A percentile compares a stretch with the other conserved stretches of the same genome.
These are phyloP conservation scores for Daldinia caldariorum DNA, from an alignment of 495 filamentous ascomycete genomes.

Conservation along the genomic window DNA sequence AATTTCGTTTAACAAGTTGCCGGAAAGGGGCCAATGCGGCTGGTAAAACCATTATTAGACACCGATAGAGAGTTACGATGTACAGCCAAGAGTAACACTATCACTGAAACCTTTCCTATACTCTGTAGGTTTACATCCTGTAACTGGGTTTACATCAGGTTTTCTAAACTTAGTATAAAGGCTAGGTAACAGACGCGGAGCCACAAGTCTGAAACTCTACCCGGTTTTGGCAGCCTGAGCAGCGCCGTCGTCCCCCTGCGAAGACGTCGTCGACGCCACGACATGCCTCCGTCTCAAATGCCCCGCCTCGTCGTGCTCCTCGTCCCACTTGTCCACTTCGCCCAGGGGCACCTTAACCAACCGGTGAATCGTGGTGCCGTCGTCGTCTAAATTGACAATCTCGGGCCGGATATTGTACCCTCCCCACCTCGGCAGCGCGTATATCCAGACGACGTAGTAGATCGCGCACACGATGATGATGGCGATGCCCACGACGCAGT, in stretches of 20 bases:
- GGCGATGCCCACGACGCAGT: conserved; percentile 64
- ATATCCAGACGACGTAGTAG: conserved; percentile 68
- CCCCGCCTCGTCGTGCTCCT: conserved; percentile 65
- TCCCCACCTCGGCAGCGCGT: conserved; percentile 59
- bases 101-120: neutral
- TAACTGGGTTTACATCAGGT: neutral
- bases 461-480: conserved; percentile 61
- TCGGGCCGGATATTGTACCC: conserved; percentile 66
- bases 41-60: neutral
- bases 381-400: conserved; percentile 57
- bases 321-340: conserved; percentile 64
- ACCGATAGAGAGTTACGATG: neutral
- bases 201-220: neutral
- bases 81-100: neutral
- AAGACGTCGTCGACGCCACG: conserved; percentile 6
- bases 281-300: conserved; percentile 34
- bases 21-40: neutral
- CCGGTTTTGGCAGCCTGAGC: conserved; percentile 6
- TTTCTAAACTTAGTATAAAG: neutral
- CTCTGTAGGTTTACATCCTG: neutral
- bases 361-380: conserved; percentile 60
- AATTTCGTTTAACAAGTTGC: no score
- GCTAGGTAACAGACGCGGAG: neutral
- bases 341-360: conserved; percentile 64
- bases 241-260: conserved; percentile 14